Conservation (phyloP, 2,329 filamentous ascomycete species). For the Pleurostoma richardsiae region DNA sequence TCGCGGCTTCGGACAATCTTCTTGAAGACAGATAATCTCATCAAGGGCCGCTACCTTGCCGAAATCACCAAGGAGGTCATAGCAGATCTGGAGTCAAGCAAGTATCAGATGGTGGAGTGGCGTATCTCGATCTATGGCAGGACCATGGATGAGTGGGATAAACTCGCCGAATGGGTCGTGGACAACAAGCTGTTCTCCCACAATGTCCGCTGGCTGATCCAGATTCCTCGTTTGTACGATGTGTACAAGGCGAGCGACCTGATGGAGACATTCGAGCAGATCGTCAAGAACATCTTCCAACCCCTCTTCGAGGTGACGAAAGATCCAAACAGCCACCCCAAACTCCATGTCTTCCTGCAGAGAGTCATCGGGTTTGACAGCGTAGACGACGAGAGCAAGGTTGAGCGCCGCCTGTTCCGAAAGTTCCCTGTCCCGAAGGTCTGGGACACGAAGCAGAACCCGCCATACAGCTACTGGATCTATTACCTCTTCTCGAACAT, state of each 20-base stretch:
- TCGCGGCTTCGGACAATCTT: constrained; percentile 97
- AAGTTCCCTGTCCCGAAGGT: constrained; percentile 89
- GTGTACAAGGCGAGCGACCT: constrained; percentile 87
- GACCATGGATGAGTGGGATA: constrained; percentile 93
- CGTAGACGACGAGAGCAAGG: constrained; percentile 97
- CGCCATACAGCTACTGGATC: constrained; percentile 98
- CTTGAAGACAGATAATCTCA: constrained; percentile 96
- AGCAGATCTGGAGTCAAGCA: constrained; percentile 93
- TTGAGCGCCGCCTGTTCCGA: constrained; percentile 86
- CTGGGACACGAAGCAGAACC: constrained; percentile 92
- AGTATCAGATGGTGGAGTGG: constrained; percentile 99
- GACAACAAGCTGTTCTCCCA: constrained; percentile 98
- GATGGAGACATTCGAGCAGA: constrained; percentile 86
- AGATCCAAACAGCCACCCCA: constrained; percentile 79
- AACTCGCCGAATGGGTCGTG: constrained; percentile 92
- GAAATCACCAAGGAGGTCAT: constrained; percentile 99
- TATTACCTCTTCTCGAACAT: constrained; percentile 97
- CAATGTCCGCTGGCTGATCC: constrained; percentile 95
- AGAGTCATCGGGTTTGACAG: constrained; percentile 95
- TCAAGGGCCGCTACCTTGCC: constrained; percentile 89
- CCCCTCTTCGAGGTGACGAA: constrained; percentile 93
- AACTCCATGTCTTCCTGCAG: constrained; percentile 91
- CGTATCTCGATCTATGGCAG: constrained; percentile 96
- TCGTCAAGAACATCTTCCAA: constrained; percentile 86
- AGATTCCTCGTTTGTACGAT: constrained; percentile 90